Evolutionary conservation across 495 filamentous ascomycete species (phyloP).

Genomic region (Penicillium coffeae): DNA sequence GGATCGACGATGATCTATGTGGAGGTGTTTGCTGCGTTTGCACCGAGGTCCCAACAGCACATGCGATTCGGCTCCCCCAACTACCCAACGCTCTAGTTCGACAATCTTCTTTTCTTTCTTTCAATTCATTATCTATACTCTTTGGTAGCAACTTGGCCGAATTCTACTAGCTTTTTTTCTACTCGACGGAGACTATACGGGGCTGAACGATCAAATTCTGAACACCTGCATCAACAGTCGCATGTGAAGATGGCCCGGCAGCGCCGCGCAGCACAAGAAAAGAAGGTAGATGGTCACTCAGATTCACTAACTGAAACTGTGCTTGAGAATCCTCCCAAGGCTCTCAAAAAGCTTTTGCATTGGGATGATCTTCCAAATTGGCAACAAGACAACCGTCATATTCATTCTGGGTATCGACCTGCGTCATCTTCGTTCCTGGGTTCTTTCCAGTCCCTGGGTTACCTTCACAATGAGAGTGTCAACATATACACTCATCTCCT

Average conservation of each 20-base stretch:
- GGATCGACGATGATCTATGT: constrained; percentile 10
- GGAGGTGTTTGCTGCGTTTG: constrained; percentile 19
- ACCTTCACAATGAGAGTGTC: constrained; percentile 91
- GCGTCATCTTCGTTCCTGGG: constrained; percentile 58
- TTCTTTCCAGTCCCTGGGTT: constrained; percentile 62
- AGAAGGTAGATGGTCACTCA: constrained; percentile 7
- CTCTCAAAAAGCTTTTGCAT: constrained; percentile 43
- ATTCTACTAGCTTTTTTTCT: constrained; percentile 10
- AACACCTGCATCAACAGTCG: constrained; percentile 15
- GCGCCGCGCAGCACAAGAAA: constrained; percentile 31
- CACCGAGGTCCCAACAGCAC: constrained; percentile 22
- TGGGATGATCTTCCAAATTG: constrained; percentile 65
- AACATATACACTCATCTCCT: constrained; percentile 91
- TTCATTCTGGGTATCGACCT: constrained; percentile 67
- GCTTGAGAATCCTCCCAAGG: constrained; percentile 17
- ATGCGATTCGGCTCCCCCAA: constrained; percentile 16
- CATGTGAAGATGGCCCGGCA: constrained; percentile 38
- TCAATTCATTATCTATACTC: background rate
- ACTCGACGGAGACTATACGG: constrained; percentile 12
- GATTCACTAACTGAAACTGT: background rate
- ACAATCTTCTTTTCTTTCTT: constrained; percentile 6
- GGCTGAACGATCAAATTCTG: constrained; percentile 13
- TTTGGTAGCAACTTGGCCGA: background rate
- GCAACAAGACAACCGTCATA: constrained; percentile 77
- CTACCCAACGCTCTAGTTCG: constrained; percentile 19